These are phyloP conservation scores for Teunomyces gatunensis DNA, from an alignment of 805 yeast genomes.

Conservation along the genomic window DNA sequence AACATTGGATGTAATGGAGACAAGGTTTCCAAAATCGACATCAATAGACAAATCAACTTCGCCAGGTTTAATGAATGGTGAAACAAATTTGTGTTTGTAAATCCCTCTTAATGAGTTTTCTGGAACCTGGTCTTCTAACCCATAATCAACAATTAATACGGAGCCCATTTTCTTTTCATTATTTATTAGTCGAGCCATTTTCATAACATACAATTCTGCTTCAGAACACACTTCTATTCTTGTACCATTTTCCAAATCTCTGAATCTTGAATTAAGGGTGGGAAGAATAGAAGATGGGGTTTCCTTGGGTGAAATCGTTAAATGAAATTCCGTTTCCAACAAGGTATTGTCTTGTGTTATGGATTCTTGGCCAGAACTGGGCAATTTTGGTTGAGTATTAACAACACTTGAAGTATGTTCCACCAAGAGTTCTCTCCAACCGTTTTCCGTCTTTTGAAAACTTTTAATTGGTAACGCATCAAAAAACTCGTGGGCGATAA, in stretches of 20 bases:
- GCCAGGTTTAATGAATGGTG: conserved; percentile 76
- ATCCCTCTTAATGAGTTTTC: conserved; percentile 74
- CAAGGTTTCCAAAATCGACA: conserved; percentile 71
- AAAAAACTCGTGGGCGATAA: conserved; percentile 82
- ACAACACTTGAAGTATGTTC: conserved; percentile 46
- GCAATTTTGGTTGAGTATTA: conserved; percentile 31
- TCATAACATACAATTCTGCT: conserved; percentile 54
- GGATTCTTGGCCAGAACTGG: conserved; percentile 11
- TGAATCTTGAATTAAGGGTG: conserved; percentile 46
- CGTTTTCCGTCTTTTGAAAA: conserved; percentile 57
- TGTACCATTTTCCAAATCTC: conserved; percentile 52
- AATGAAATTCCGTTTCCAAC: conserved; percentile 45
- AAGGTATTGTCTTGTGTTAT: conserved; percentile 9
- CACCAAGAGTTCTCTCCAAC: conserved; percentile 79
- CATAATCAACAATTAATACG: conserved; percentile 76
- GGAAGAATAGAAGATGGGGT: conserved; percentile 66
- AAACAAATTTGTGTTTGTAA: conserved; percentile 65
- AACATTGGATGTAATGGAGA: conserved; percentile 19
- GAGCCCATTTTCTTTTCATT: conserved; percentile 50
- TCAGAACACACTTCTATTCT: conserved; percentile 76
- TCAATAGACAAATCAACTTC: conserved; percentile 79
- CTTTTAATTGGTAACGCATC: conserved; percentile 82
- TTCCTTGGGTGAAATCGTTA: conserved; percentile 55
- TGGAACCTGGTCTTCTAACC: conserved; percentile 61
- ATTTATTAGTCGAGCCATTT: conserved; percentile 49